A percentile compares a stretch with the other conserved stretches of the same genome.
These are phyloP conservation scores for Neurospora terricola DNA, from an alignment of 495 filamentous ascomycete species.

Conservation along the genomic window DNA sequence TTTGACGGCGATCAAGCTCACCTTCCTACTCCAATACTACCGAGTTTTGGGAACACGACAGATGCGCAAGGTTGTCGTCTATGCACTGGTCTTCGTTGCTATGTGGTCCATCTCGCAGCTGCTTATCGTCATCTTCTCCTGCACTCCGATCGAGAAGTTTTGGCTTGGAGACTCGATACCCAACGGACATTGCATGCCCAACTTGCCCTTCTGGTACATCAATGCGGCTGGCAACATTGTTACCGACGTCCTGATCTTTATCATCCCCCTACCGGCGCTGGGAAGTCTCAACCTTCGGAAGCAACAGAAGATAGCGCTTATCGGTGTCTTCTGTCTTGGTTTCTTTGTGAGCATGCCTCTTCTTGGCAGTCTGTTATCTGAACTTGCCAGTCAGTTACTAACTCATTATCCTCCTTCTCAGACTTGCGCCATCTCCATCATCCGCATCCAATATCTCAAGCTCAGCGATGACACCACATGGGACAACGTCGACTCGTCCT, in stretches of 20 bases:
- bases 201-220: constrained; percentile 36
- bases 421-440: constrained; percentile 47
- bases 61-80: constrained; percentile 19
- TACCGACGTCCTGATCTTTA: constrained; percentile 39
- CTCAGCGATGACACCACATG: constrained; percentile 40
- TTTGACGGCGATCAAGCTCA: constrained; percentile 31
- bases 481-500: constrained; percentile 48
- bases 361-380: not conserved
- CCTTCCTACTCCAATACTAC: constrained; percentile 35
- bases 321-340: constrained; percentile 21
- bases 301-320: constrained; percentile 15
- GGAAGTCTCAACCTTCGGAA: constrained; percentile 16
- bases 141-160: constrained; percentile 23
- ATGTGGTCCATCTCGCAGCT: constrained; percentile 32
- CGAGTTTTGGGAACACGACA: constrained; percentile 24
- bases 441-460: constrained; percentile 42
- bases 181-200: constrained; percentile 32
- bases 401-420: constrained; percentile 6
- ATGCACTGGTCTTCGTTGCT: constrained; percentile 23
- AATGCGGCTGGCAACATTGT: constrained; percentile 43
- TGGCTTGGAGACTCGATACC: constrained; percentile 25
- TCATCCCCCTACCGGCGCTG: constrained; percentile 41
- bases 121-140: constrained; percentile 29
- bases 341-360: constrained; percentile 17
- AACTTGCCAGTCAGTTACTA: not conserved